phyloP scores from a whole-genome alignment of 306 rosid genomes.

The Calophaca sinica region DNA sequence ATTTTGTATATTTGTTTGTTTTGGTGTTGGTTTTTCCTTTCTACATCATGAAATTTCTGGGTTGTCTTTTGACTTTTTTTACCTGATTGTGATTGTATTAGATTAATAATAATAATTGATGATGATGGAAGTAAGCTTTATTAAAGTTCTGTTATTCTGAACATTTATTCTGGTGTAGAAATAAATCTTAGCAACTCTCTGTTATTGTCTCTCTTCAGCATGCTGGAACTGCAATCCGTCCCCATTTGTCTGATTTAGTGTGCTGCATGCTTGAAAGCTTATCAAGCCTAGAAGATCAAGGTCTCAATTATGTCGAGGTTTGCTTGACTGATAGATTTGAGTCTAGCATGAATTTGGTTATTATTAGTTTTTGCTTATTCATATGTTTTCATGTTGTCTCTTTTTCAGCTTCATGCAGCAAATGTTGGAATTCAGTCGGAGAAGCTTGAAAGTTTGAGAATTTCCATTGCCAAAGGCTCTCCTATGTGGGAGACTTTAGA shows the following conservation, averaged over 20 bases:
- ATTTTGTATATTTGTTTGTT: constrained; percentile 32
- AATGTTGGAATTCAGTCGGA: constrained; percentile 89
- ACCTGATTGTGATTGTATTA: constrained; percentile 24
- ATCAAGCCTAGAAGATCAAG: constrained; percentile 96
- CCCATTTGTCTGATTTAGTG: constrained; percentile 88
- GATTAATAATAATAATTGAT: constrained; percentile 9
- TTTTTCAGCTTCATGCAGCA: constrained; percentile 84
- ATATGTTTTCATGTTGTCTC: constrained; percentile 32
- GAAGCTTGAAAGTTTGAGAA: constrained; percentile 89
- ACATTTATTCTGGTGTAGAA: constrained; percentile 27
- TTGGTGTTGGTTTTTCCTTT: constrained; percentile 27
- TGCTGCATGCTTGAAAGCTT: constrained; percentile 99
- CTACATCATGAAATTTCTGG: constrained; percentile 31
- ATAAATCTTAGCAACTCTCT: constrained; percentile 27
- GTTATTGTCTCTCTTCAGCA: constrained; percentile 61
- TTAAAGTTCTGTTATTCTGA: constrained; percentile 13
- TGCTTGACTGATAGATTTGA: constrained; percentile 44
- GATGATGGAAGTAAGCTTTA: constrained; percentile 29
- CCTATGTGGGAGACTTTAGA: constrained; percentile 99
- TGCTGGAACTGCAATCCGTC: constrained; percentile 88
- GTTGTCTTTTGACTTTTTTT: constrained; percentile 31
- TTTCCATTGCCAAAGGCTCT: constrained; percentile 96
- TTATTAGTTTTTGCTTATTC: constrained; percentile 27
- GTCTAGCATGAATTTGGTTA: constrained; percentile 28
- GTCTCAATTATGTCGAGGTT: constrained; percentile 95